A percentile compares a stretch with the other conserved stretches of the same genome.
Conservation (phyloP, 2,329 filamentous ascomycete species). For the Trichoderma polysporum region DNA sequence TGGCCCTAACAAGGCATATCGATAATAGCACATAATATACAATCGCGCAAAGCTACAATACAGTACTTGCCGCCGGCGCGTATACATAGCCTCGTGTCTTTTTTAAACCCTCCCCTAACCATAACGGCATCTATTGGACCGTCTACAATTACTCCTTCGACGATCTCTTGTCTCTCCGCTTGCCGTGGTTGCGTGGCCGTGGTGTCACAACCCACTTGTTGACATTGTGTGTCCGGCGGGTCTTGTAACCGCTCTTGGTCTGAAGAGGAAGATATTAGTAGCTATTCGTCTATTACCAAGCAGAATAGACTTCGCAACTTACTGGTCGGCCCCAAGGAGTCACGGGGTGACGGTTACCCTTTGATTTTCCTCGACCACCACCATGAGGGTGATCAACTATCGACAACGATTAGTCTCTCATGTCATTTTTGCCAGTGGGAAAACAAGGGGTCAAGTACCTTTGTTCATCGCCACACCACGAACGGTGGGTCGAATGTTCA, state of each 20-base stretch:
- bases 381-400: constrained; percentile 92
- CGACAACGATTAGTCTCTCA: constrained; percentile 19
- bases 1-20: constrained; percentile 19
- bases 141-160: constrained; percentile 29
- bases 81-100: constrained; percentile 22
- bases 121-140: constrained; percentile 20
- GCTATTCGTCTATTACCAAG: not conserved
- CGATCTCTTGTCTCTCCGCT: constrained; percentile 67
- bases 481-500: constrained; percentile 92
- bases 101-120: not conserved
- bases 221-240: constrained; percentile 79
- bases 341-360: constrained; percentile 93
- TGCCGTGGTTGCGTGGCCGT: constrained; percentile 85
- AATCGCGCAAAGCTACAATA: constrained; percentile 32
- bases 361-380: constrained; percentile 98
- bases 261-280: constrained; percentile 29
- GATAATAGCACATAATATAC: constrained; percentile 38
- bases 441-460: constrained; percentile 51
- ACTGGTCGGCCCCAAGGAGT: constrained; percentile 96
- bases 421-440: not conserved
- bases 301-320: constrained; percentile 44
- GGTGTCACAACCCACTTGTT: constrained; percentile 90
- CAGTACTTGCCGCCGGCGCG: constrained; percentile 30
- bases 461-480: constrained; percentile 99
- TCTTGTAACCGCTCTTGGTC: constrained; percentile 90